These are phyloP conservation scores for Pyricularia pennisetigena DNA, from an alignment of 2,329 filamentous ascomycete genomes.

Conservation along the genomic window DNA sequence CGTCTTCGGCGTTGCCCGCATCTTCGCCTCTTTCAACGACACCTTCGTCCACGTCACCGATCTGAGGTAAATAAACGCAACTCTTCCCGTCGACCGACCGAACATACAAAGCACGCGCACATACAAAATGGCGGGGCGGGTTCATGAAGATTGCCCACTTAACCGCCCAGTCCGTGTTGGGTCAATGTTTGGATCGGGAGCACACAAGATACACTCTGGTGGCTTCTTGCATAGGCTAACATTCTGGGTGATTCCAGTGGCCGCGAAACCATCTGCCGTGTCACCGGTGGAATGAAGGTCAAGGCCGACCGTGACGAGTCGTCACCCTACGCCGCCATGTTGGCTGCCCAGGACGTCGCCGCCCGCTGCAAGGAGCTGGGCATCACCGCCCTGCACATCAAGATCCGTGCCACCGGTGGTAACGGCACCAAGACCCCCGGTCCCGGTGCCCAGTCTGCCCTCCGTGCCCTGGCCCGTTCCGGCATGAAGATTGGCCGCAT, in stretches of 20 bases:
- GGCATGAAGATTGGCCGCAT: constrained; percentile 99
- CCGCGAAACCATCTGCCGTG: constrained; percentile 99
- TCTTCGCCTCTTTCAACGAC: constrained; percentile 93
- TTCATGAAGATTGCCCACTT: not conserved
- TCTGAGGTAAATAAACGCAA: constrained; percentile 61
- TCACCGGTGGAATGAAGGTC: constrained; percentile 99
- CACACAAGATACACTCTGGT: not conserved
- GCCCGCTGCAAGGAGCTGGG: constrained; percentile 66
- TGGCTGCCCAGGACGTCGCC: constrained; percentile 98
- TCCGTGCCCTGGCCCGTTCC: constrained; percentile 95
- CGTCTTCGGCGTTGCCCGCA: constrained; percentile 95
- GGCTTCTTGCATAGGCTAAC: constrained; percentile 40
- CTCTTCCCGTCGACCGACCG: not conserved
- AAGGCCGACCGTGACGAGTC: constrained; percentile 99
- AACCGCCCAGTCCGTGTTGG: not conserved
- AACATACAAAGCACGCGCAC: not conserved
- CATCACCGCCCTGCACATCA: constrained; percentile 96
- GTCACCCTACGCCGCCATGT: constrained; percentile 99
- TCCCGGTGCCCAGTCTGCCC: constrained; percentile 96
- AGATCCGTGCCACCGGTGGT: constrained; percentile 99
- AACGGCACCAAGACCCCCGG: constrained; percentile 99
- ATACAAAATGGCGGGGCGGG: not conserved
- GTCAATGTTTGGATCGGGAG: not conserved
- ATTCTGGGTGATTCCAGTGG: constrained; percentile 69
- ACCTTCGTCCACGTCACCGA: constrained; percentile 99